Evolutionary conservation across 2,329 filamentous ascomycete genomes (phyloP).

Genomic region (Ophiostoma pallidulum): DNA sequence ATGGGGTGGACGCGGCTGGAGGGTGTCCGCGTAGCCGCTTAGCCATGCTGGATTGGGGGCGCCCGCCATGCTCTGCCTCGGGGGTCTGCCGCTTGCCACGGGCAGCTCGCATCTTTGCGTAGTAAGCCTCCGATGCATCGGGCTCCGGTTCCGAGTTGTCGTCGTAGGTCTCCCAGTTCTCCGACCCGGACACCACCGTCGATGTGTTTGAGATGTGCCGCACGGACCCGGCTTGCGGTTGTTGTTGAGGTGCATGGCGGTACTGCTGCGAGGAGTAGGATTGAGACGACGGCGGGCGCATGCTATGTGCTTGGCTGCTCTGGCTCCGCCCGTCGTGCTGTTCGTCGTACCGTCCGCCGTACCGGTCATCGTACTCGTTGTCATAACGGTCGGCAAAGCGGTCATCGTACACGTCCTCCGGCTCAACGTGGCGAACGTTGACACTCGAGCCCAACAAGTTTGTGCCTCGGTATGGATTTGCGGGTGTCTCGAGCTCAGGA

Average conservation of each 20-base stretch:
- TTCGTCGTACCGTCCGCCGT: slow-evolving; percentile 8
- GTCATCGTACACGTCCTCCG: slow-evolving; percentile 79
- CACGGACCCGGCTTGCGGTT: slow-evolving; percentile 23
- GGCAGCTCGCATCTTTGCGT: slow-evolving; percentile 63
- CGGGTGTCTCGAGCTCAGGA: slow-evolving; percentile 42
- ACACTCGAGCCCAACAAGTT: slow-evolving; percentile 46
- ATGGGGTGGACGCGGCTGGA: slow-evolving; percentile 31
- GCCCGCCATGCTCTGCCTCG: slow-evolving; percentile 24
- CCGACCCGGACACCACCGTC: slow-evolving; percentile 70
- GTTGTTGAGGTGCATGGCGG: slow-evolving; percentile 8
- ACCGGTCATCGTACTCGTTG: slow-evolving; percentile 8
- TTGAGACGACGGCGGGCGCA: slow-evolving; percentile 14
- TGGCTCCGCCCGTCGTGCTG: slow-evolving; percentile 7
- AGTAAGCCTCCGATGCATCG: slow-evolving; percentile 70
- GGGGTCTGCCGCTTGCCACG: slow-evolving; percentile 55
- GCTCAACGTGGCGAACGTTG: slow-evolving; percentile 48
- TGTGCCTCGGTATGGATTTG: slow-evolving; percentile 37
- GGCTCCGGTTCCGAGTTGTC: slow-evolving; percentile 68
- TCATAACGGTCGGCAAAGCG: too few relatives aligned
- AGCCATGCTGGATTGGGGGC: slow-evolving; percentile 23
- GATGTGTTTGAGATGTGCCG: slow-evolving; percentile 69
- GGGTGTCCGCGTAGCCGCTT: slow-evolving; percentile 49
- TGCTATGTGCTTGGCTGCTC: slow-evolving; percentile 6
- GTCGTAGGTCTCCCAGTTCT: slow-evolving; percentile 98
- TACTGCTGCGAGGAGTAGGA: slow-evolving; percentile 10